phyloP scores from a whole-genome alignment of 2,329 filamentous ascomycete species.

The Fusarium annulatum region DNA sequence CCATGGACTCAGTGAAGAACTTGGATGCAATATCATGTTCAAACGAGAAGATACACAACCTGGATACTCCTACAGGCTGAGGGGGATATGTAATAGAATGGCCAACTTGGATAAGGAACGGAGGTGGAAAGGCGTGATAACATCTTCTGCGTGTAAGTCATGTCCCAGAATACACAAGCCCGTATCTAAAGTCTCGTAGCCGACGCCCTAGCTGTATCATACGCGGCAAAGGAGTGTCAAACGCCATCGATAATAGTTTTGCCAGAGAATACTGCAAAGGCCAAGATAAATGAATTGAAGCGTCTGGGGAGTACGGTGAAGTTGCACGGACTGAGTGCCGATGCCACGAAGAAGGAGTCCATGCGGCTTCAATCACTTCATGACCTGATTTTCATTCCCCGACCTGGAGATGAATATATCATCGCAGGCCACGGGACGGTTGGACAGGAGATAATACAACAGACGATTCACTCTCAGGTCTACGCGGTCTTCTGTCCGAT shows the following conservation, averaged over 20 bases:
- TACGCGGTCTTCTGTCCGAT: neutral
- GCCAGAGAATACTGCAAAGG: rapidly evolving
- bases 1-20: neutral
- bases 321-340: neutral
- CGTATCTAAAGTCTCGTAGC: neutral
- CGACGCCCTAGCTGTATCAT: neutral
- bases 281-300: neutral
- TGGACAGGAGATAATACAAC: neutral
- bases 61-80: neutral
- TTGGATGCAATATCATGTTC: neutral
- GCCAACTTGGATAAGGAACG: neutral
- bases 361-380: neutral
- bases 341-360: rapidly evolving
- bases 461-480: rapidly evolving
- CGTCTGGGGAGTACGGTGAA: neutral
- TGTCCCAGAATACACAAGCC: neutral
- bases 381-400: rapidly evolving
- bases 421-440: neutral
- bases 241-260: neutral
- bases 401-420: neutral
- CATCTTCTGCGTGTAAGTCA: neutral
- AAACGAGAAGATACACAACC: neutral
- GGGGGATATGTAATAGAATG: neutral
- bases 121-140: neutral
- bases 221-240: neutral